Percentiles rank a stretch among this genome's conserved stretches.
These are phyloP conservation scores for Saccharomyces hybrid DNA, from an alignment of 1,139 yeast genomes.

Conservation along the genomic window DNA sequence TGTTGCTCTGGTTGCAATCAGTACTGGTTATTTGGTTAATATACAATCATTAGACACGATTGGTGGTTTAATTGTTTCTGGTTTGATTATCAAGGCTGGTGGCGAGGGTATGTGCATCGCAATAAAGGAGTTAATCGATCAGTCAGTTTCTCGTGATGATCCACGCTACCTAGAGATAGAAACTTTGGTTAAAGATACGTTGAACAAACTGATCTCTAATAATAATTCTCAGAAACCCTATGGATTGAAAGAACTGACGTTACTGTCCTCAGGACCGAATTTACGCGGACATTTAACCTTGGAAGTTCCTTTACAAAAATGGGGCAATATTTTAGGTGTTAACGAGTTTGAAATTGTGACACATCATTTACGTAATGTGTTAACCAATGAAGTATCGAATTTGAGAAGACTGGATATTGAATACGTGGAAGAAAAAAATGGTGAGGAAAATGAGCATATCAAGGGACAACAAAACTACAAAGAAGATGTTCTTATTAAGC, in stretches of 20 bases:
- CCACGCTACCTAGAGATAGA: constrained; percentile 37
- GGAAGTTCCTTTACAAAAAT: constrained; percentile 37
- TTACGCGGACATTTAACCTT: constrained; percentile 37
- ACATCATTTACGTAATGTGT: constrained; percentile 27
- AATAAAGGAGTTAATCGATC: constrained; percentile 68
- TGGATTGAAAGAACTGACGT: constrained; percentile 42
- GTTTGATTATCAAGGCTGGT: constrained; percentile 77
- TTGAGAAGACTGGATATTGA: constrained; percentile 33
- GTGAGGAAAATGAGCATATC: constrained; percentile 16
- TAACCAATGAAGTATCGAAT: constrained; percentile 25
- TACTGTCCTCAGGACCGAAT: constrained; percentile 70
- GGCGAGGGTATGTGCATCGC: constrained; percentile 63
- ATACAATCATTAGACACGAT: constrained; percentile 82
- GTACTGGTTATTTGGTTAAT: constrained; percentile 71
- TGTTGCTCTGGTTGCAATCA: constrained; percentile 85
- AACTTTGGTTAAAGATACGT: constrained; percentile 32
- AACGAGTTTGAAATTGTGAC: constrained; percentile 42
- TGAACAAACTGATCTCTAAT: constrained; percentile 32
- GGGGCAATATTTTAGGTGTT: constrained; percentile 39
- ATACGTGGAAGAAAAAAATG: constrained; percentile 29
- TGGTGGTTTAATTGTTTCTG: constrained; percentile 83
- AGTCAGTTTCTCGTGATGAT: constrained; percentile 38
- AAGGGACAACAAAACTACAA: constrained; percentile 8
- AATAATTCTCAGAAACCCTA: constrained; percentile 35
- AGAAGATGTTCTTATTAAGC: constrained; percentile 6